Percentiles rank a stretch among this genome's conserved stretches.
phyloP scores from a whole-genome alignment of 106 monocot genomes.

The Dendrobium catenatum region DNA sequence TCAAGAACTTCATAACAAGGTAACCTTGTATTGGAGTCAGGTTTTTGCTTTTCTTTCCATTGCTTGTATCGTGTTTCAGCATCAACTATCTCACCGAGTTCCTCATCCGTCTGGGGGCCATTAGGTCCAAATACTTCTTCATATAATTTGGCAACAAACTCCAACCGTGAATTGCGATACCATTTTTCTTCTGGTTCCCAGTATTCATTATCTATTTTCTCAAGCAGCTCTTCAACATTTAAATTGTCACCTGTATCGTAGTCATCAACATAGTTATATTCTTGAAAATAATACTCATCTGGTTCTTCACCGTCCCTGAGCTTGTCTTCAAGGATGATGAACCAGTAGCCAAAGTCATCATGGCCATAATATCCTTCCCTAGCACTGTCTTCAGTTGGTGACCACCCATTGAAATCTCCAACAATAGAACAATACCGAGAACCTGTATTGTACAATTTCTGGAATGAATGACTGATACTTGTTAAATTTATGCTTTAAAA shows the following conservation, averaged over 20 bases:
- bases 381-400: slow-evolving; percentile 82
- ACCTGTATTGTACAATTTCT: slow-evolving; percentile 30
- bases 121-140: slow-evolving; percentile 98
- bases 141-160: slow-evolving; percentile 73
- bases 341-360: slow-evolving; percentile 99
- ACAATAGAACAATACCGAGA: slow-evolving; percentile 82
- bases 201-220: slow-evolving; percentile 66
- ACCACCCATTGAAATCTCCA: slow-evolving; percentile 95
- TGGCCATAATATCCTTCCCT: slow-evolving; percentile 88
- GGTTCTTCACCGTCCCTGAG: slow-evolving; percentile 75
- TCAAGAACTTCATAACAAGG: slow-evolving; percentile 79
- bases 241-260: slow-evolving; percentile 88
- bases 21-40: slow-evolving; percentile 21
- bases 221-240: slow-evolving; percentile 65
- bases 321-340: slow-evolving; percentile 89
- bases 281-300: slow-evolving; percentile 90
- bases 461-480: not conserved
- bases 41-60: slow-evolving; percentile 61
- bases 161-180: slow-evolving; percentile 50
- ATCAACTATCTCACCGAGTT: slow-evolving; percentile 82
- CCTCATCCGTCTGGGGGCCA: slow-evolving; percentile 85
- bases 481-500: not conserved
- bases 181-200: slow-evolving; percentile 90
- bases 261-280: slow-evolving; percentile 92
- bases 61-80: slow-evolving; percentile 75